phyloP scores from a whole-genome alignment of 2,329 filamentous ascomycete species.

The Hypoxylon sp. region DNA sequence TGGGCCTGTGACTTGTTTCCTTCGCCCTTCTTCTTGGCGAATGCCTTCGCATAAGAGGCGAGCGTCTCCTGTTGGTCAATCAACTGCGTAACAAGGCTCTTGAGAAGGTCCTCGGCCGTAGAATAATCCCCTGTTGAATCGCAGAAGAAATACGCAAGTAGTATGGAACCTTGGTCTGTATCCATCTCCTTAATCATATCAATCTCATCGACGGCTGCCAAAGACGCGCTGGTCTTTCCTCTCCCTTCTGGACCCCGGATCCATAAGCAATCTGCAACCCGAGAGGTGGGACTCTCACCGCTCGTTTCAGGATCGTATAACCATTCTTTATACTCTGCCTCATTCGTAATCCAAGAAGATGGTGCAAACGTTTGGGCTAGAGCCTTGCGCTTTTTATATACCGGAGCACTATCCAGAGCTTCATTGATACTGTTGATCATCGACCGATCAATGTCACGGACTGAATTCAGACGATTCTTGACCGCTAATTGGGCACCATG shows the following conservation, averaged over 20 bases:
- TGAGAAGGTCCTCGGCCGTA: slow-evolving; percentile 60
- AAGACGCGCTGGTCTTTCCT: slow-evolving; percentile 60
- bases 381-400: slow-evolving; percentile 55
- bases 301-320: slow-evolving; percentile 45
- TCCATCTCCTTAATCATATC: slow-evolving; percentile 50
- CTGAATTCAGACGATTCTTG: slow-evolving; percentile 58
- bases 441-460: slow-evolving; percentile 56
- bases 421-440: slow-evolving; percentile 55
- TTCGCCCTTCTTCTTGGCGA: slow-evolving; percentile 54
- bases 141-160: slow-evolving; percentile 61
- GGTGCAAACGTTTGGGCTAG: slow-evolving; percentile 53
- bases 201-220: slow-evolving; percentile 58
- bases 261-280: slow-evolving; percentile 57
- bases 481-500: slow-evolving; percentile 56
- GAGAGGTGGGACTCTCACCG: slow-evolving; percentile 17
- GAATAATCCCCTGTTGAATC: slow-evolving; percentile 57
- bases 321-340: slow-evolving; percentile 57
- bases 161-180: slow-evolving; percentile 49
- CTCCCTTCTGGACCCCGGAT: slow-evolving; percentile 60
- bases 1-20: slow-evolving; percentile 52
- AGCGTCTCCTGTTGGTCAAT: slow-evolving; percentile 55
- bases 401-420: slow-evolving; percentile 54
- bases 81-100: slow-evolving; percentile 59
- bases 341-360: slow-evolving; percentile 59
- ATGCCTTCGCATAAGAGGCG: slow-evolving; percentile 57